Percentiles rank a stretch among this genome's conserved stretches.
These are phyloP conservation scores for Chrysanthemum makinoi DNA, from an alignment of 129 eudicot species.

Conservation along the genomic window DNA sequence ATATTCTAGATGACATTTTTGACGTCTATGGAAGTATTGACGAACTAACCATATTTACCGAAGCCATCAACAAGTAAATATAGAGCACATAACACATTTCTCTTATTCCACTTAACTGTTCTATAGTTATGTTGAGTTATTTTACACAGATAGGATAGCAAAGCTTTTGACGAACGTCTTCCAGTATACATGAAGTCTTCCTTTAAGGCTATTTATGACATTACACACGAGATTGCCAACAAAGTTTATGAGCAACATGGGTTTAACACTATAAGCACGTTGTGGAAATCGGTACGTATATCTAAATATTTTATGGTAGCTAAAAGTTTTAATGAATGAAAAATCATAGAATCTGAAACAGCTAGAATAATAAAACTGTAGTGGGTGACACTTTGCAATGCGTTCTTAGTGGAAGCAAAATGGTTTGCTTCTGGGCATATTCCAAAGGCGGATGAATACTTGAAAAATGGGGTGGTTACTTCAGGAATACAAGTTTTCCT, in stretches of 20 bases:
- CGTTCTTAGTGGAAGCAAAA: too few relatives aligned
- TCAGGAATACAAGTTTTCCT: slow-evolving; percentile 39
- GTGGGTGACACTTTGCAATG: slow-evolving; percentile 46
- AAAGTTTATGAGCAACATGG: slow-evolving; percentile 36
- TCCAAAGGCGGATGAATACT: slow-evolving; percentile 37
- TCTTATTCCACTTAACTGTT: neutral
- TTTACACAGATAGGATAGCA: slow-evolving; percentile 47
- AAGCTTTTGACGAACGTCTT: slow-evolving; percentile 20
- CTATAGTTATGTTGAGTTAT: neutral
- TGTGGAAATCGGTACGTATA: slow-evolving; percentile 22
- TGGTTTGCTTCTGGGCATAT: slow-evolving; percentile 28
- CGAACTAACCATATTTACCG: slow-evolving; percentile 42
- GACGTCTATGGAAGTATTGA: slow-evolving; percentile 49
- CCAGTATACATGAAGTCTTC: slow-evolving; percentile 56
- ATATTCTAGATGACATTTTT: slow-evolving; percentile 59
- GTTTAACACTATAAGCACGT: slow-evolving; percentile 32
- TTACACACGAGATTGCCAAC: slow-evolving; percentile 36
- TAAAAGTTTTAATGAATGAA: neutral
- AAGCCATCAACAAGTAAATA: slow-evolving; percentile 43
- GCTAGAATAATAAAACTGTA: neutral
- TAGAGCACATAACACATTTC: neutral
- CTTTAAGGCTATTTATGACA: slow-evolving; percentile 37
- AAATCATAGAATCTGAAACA: neutral
- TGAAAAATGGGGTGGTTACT: slow-evolving; percentile 38
- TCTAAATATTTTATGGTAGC: neutral